phyloP scores from a whole-genome alignment of 164 flowering plant genomes.

The Macadamia integrifolia region DNA sequence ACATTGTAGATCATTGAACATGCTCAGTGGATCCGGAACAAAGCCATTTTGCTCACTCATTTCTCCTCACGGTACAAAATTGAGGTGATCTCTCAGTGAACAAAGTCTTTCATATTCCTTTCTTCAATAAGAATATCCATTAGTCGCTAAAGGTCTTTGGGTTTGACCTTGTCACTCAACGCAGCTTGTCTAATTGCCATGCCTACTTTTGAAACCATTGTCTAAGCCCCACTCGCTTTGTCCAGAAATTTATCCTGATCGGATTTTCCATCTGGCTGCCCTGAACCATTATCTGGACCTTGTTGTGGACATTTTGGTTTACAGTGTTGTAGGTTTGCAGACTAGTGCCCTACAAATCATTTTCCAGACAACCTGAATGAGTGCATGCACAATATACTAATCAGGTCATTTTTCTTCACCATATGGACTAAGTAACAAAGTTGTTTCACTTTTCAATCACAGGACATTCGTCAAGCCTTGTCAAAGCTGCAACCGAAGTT shows the following conservation, averaged over 20 bases:
- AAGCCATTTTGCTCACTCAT: conserved; percentile 75
- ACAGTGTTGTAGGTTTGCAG: too few relatives aligned
- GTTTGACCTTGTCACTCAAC: neutral
- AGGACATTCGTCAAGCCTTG: conserved; percentile 33
- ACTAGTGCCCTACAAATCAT: too few relatives aligned
- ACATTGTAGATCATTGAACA: conserved; percentile 67
- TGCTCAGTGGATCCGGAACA: conserved; percentile 82
- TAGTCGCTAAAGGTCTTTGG: neutral
- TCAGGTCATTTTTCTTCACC: neutral
- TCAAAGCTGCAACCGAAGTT: conserved; percentile 64
- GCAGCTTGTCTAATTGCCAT: too few relatives aligned
- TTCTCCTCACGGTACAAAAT: conserved; percentile 83
- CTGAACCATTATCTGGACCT: too few relatives aligned
- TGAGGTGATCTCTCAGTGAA: conserved; percentile 45
- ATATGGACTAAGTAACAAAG: neutral
- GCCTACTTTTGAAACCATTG: neutral
- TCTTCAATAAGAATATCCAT: neutral
- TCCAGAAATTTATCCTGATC: too few relatives aligned
- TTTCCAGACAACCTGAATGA: neutral
- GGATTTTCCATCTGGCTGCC: too few relatives aligned
- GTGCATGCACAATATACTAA: neutral
- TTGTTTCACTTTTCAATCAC: conserved; percentile 5
- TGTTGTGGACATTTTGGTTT: too few relatives aligned
- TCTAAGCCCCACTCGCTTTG: too few relatives aligned
- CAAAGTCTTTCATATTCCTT: neutral